Conservation (phyloP, 2,329 filamentous ascomycete species). For the Diaporthe citrichinensis region DNA sequence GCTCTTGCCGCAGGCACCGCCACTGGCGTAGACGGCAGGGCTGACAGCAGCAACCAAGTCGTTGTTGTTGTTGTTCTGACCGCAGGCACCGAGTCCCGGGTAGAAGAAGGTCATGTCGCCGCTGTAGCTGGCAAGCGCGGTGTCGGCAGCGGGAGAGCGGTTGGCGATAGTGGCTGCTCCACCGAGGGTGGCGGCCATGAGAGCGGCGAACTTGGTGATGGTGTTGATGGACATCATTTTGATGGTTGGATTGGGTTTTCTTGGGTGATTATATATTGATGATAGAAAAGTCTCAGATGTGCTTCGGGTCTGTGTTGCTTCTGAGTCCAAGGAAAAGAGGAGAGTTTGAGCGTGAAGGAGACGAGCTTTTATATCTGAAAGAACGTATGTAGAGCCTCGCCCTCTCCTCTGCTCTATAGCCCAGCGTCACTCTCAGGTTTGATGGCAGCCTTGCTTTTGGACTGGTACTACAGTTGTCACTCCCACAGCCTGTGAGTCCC, state of each 20-base stretch:
- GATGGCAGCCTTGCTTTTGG: neutral
- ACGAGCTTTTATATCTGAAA: neutral
- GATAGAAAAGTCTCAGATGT: neutral
- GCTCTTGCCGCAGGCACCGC: neutral
- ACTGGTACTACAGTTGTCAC: too few species aligned
- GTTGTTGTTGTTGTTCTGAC: neutral
- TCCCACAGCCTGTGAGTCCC: neutral
- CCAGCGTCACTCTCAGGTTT: too few species aligned
- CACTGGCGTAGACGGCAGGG: neutral
- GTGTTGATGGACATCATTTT: neutral
- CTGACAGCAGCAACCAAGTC: neutral
- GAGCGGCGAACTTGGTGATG: neutral
- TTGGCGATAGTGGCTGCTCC: neutral
- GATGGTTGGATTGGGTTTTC: neutral
- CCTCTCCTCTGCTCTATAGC: neutral
- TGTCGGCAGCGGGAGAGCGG: neutral
- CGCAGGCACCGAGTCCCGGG: conserved; percentile 1
- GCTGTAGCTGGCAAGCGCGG: neutral
- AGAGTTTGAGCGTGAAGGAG: neutral
- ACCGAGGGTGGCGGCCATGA: neutral
- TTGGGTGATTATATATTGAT: neutral
- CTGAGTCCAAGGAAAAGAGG: neutral
- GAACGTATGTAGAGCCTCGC: too few species aligned
- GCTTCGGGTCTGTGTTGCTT: neutral
- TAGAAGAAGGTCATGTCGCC: conserved; percentile 10